These are phyloP conservation scores for Pseudonectria buxi DNA, from an alignment of 2,329 filamentous ascomycete genomes.

Conservation along the genomic window DNA sequence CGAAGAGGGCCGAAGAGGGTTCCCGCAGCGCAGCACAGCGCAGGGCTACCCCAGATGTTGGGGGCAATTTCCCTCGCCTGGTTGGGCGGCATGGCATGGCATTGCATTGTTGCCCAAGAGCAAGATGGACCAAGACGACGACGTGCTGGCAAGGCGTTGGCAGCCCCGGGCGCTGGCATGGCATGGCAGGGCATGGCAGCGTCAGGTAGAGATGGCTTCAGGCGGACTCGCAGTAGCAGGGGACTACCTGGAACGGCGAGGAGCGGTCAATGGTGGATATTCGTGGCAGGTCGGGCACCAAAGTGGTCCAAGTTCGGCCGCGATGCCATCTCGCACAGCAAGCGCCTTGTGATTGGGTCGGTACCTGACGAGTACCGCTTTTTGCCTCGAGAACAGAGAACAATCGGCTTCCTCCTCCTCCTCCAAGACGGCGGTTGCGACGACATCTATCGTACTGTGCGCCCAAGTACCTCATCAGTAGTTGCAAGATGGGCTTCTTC, in stretches of 20 bases:
- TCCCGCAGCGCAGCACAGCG: constrained; percentile 11
- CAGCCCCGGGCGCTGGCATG: too few relatives aligned
- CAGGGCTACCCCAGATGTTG: constrained; percentile 25
- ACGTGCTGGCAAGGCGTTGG: constrained; percentile 5
- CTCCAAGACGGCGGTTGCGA: too few relatives aligned
- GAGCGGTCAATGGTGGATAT: constrained; percentile 27
- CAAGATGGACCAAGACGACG: too few relatives aligned
- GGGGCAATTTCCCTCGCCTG: constrained; percentile 18
- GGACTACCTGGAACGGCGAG: constrained; percentile 27
- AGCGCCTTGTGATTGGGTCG: too few relatives aligned
- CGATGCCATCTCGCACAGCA: constrained; percentile 19
- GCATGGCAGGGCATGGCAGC: constrained; percentile 13
- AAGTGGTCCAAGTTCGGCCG: constrained; percentile 4
- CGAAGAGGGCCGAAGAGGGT: constrained; percentile 8
- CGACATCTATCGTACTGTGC: too few relatives aligned
- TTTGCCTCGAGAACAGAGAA: too few relatives aligned
- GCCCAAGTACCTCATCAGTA: too few relatives aligned
- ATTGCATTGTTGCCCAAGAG: constrained; percentile 30
- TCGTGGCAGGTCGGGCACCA: constrained; percentile 23
- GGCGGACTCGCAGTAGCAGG: constrained; percentile 25
- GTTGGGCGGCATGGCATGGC: constrained; percentile 20
- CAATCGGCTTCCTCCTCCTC: too few relatives aligned
- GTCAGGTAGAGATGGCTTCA: constrained; percentile 23
- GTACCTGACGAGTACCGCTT: too few relatives aligned
- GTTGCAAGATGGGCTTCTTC: too few relatives aligned